Evolutionary conservation across 2,329 filamentous ascomycete genomes (phyloP).

Genomic region (Pseudopyricularia cyperi): DNA sequence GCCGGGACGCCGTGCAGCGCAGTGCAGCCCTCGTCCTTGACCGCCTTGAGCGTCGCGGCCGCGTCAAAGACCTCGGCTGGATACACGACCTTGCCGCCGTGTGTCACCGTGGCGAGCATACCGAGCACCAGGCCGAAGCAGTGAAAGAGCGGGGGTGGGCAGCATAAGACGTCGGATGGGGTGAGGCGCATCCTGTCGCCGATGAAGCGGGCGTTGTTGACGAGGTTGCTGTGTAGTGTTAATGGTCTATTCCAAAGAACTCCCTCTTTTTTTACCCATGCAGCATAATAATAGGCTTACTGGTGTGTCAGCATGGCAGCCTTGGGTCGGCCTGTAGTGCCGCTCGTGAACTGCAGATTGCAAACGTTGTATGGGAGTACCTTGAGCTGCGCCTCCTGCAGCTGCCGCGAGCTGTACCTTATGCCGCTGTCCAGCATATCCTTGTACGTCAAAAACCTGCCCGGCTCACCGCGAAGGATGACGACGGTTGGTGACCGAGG

Average conservation of each 20-base stretch:
- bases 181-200: slow-evolving; percentile 63
- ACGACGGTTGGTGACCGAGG: slow-evolving; percentile 36
- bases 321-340: slow-evolving; percentile 62
- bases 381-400: slow-evolving; percentile 38
- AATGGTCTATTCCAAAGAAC: too few species aligned
- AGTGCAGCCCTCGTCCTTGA: slow-evolving; percentile 56
- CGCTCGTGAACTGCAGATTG: slow-evolving; percentile 64
- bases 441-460: slow-evolving; percentile 45
- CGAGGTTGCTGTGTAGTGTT: slow-evolving; percentile 31
- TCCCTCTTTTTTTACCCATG: too few species aligned
- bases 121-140: slow-evolving; percentile 74
- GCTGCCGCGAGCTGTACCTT: slow-evolving; percentile 23
- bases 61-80: slow-evolving; percentile 64
- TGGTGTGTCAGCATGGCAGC: slow-evolving; percentile 64
- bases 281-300: too few species aligned
- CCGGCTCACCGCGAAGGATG: slow-evolving; percentile 43
- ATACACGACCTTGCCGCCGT: slow-evolving; percentile 65
- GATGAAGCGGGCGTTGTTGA: slow-evolving; percentile 57
- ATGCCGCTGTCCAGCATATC: slow-evolving; percentile 40
- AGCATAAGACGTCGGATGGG: slow-evolving; percentile 57
- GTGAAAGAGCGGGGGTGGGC: slow-evolving; percentile 74
- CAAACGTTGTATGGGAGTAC: slow-evolving; percentile 55
- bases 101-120: slow-evolving; percentile 57
- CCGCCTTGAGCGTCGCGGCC: slow-evolving; percentile 49
- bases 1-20: slow-evolving; percentile 71